Evolutionary conservation across 106 monocot genomes (phyloP).

Genomic region (Dactylorhiza incarnata): DNA sequence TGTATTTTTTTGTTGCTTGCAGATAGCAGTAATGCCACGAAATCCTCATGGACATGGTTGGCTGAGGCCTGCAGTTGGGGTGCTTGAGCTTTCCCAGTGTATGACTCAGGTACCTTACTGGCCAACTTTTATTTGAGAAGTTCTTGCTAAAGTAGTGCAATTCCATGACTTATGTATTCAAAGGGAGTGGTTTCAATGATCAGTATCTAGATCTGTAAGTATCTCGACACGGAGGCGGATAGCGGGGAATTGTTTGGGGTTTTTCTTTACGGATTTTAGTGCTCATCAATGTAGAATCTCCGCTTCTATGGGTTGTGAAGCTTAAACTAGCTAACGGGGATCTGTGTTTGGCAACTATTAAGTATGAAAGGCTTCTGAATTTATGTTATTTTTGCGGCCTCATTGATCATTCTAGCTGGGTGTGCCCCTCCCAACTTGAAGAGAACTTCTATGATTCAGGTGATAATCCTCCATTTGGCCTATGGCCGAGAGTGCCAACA

Average conservation of each 20-base stretch:
- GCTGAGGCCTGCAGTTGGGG: slow-evolving; percentile 49
- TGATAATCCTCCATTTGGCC: too few relatives aligned
- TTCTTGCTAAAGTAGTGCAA: background rate
- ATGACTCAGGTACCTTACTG: slow-evolving; percentile 42
- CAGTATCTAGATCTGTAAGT: background rate
- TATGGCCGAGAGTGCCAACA: too few relatives aligned
- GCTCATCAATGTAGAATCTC: background rate
- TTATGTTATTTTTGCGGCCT: background rate
- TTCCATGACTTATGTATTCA: background rate
- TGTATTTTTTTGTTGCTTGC: slow-evolving; percentile 1
- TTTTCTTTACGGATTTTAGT: background rate
- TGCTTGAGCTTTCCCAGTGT: slow-evolving; percentile 51
- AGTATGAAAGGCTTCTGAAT: background rate
- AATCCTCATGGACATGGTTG: slow-evolving; percentile 45
- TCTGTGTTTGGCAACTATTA: background rate
- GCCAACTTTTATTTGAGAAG: background rate
- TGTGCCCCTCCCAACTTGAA: too few relatives aligned
- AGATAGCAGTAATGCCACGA: slow-evolving; percentile 45
- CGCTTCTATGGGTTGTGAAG: background rate
- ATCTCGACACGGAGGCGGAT: background rate
- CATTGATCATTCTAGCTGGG: background rate
- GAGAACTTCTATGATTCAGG: too few relatives aligned
- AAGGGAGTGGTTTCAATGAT: background rate
- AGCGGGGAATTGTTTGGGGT: background rate
- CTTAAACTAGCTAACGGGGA: background rate